Conservation (phyloP, 805 yeast species). For the Wilhelminamyces savonicus region DNA sequence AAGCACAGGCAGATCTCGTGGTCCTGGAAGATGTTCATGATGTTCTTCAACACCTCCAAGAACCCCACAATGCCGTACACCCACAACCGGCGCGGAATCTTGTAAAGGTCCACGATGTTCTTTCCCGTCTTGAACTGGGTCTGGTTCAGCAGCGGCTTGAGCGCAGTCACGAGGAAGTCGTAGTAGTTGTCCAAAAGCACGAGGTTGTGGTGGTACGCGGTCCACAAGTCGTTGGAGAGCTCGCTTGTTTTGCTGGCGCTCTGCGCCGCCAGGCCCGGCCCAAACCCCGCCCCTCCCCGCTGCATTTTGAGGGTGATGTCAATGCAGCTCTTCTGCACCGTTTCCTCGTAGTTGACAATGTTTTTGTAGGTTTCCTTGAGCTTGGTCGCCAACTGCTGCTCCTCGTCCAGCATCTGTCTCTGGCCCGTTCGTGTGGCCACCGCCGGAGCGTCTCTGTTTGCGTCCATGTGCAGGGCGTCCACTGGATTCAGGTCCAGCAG, state of each 20-base stretch:
- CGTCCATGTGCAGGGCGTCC: neutral
- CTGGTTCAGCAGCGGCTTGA: slow-evolving; percentile 50
- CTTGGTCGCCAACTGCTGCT: slow-evolving; percentile 61
- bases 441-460: neutral
- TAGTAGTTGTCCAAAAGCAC: slow-evolving; percentile 64
- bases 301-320: slow-evolving; percentile 48
- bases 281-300: slow-evolving; percentile 5
- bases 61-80: slow-evolving; percentile 82
- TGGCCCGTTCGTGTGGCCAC: neutral
- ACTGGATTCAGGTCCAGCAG: neutral
- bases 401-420: slow-evolving; percentile 48
- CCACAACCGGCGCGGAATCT: slow-evolving; percentile 78
- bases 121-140: slow-evolving; percentile 63
- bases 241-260: slow-evolving; percentile 36
- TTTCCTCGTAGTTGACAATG: slow-evolving; percentile 61
- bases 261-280: slow-evolving; percentile 8
- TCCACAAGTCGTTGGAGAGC: slow-evolving; percentile 59
- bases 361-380: slow-evolving; percentile 69
- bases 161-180: slow-evolving; percentile 64
- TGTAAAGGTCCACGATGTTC: slow-evolving; percentile 69
- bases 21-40: slow-evolving; percentile 65
- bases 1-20: slow-evolving; percentile 76
- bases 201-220: slow-evolving; percentile 61
- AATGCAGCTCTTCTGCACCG: slow-evolving; percentile 64
- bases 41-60: slow-evolving; percentile 68